These are phyloP conservation scores for Aechmea fasciata DNA, from an alignment of 176 grass and related monocot species.

Conservation along the genomic window DNA sequence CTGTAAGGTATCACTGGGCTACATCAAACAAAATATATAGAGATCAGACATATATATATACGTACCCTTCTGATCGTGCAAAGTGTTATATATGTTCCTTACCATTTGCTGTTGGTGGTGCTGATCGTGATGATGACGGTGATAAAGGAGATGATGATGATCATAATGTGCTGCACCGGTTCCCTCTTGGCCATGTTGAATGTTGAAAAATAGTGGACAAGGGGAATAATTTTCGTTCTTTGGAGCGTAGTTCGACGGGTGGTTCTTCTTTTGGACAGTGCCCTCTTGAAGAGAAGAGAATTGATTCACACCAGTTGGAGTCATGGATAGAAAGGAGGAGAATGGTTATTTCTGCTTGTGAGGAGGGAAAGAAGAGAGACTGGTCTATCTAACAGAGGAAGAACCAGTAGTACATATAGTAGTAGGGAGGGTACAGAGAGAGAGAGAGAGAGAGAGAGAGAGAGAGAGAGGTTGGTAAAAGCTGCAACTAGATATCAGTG, in stretches of 20 bases:
- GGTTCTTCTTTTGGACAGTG: neutral
- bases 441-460: neutral
- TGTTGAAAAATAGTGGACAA: neutral
- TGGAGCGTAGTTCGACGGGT: neutral
- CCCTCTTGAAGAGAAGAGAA: neutral
- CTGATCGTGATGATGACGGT: neutral
- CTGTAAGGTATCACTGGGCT: neutral
- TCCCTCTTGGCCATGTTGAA: neutral
- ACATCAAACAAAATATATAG: neutral
- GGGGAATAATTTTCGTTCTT: neutral
- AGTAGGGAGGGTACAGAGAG: neutral
- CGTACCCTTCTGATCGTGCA: neutral
- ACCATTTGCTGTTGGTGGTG: neutral
- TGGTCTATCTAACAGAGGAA: neutral
- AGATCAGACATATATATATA: neutral
- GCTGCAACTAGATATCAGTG: neutral
- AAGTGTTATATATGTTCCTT: neutral
- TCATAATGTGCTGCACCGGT: neutral
- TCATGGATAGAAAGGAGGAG: neutral
- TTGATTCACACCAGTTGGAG: neutral
- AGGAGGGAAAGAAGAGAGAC: constrained; percentile 1
- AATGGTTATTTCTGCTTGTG: neutral
- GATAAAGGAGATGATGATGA: neutral
- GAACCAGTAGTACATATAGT: neutral
- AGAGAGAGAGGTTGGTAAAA: neutral